Percentiles rank a stretch among this genome's conserved stretches.
phyloP scores from a whole-genome alignment of 2,329 filamentous ascomycete species.

The Fusarium abutilonis region DNA sequence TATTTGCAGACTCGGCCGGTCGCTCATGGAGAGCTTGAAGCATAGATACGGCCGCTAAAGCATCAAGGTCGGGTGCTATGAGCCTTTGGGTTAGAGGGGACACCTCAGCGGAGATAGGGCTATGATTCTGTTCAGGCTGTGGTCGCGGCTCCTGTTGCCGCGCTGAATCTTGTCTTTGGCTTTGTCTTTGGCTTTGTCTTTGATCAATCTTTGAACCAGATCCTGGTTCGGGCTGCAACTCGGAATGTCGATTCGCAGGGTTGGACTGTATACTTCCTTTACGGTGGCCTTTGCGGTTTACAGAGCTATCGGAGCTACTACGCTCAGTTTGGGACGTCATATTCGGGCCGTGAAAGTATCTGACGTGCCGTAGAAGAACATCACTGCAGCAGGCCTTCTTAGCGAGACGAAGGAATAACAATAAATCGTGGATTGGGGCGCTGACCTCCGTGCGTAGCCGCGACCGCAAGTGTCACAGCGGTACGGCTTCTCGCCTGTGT shows the following conservation, averaged over 20 bases:
- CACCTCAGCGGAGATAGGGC: too few relatives aligned
- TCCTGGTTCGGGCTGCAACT: too few relatives aligned
- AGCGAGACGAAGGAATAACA: neutral
- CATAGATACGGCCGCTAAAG: neutral
- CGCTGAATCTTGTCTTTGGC: too few relatives aligned
- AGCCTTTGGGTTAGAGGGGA: neutral
- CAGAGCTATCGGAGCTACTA: neutral
- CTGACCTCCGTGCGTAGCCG: slow-evolving; percentile 9
- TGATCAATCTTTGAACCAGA: too few relatives aligned
- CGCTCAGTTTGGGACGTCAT: neutral
- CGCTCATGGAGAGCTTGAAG: neutral
- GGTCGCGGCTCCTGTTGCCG: too few relatives aligned
- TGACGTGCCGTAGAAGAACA: slow-evolving; percentile 6
- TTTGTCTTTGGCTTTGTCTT: too few relatives aligned
- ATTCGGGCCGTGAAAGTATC: neutral
- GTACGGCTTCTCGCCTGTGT: slow-evolving; percentile 32
- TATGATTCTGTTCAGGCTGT: too few relatives aligned
- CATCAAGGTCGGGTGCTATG: neutral
- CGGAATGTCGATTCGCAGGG: too few relatives aligned
- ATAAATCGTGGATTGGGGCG: neutral
- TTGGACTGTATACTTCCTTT: too few relatives aligned
- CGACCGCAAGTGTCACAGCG: slow-evolving; percentile 14
- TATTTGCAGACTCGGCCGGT: too few relatives aligned
- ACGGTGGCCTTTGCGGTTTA: too few relatives aligned
- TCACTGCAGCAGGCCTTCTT: neutral